These are phyloP conservation scores for Lenzites betulinus DNA, from an alignment of 768 basidiomycete species.

Conservation along the genomic window DNA sequence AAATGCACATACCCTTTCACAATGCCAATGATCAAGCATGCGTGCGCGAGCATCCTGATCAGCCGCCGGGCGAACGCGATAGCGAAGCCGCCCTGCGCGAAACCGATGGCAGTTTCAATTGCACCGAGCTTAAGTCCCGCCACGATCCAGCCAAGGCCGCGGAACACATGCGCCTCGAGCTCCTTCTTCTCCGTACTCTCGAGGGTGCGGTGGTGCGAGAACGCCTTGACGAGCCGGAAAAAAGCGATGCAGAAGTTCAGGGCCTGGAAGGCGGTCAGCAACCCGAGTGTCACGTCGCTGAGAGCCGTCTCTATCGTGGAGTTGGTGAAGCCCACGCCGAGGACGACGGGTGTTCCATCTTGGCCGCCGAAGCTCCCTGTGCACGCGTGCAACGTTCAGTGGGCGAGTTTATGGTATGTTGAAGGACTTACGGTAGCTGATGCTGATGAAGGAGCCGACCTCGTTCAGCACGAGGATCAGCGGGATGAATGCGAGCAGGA, in stretches of 20 bases:
- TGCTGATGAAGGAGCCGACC: conserved; percentile 64
- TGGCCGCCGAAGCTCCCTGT: conserved; percentile 10
- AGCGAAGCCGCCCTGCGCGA: conserved; percentile 55
- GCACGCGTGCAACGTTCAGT: not conserved
- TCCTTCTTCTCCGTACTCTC: conserved; percentile 48
- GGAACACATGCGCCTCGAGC: conserved; percentile 40
- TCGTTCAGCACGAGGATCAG: conserved; percentile 56
- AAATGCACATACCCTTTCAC: conserved; percentile 56
- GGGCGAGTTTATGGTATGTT: not conserved
- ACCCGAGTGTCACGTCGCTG: conserved; percentile 58
- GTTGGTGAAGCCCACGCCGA: conserved; percentile 45
- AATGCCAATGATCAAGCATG: conserved; percentile 59
- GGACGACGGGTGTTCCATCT: conserved; percentile 1
- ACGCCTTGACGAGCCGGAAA: conserved; percentile 53
- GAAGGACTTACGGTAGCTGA: conserved; percentile 52
- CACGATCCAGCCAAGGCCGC: conserved; percentile 69
- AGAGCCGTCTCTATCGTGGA: conserved; percentile 54
- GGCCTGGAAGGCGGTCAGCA: conserved; percentile 60
- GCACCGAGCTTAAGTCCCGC: conserved; percentile 62
- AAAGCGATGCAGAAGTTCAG: conserved; percentile 59
- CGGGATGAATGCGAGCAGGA: conserved; percentile 57
- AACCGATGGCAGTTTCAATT: conserved; percentile 66
- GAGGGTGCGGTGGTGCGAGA: conserved; percentile 53
- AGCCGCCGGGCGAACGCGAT: conserved; percentile 56
- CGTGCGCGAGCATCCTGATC: conserved; percentile 55